phyloP scores from a whole-genome alignment of 75 land plant species.

The Isoetes taiwanensis region DNA sequence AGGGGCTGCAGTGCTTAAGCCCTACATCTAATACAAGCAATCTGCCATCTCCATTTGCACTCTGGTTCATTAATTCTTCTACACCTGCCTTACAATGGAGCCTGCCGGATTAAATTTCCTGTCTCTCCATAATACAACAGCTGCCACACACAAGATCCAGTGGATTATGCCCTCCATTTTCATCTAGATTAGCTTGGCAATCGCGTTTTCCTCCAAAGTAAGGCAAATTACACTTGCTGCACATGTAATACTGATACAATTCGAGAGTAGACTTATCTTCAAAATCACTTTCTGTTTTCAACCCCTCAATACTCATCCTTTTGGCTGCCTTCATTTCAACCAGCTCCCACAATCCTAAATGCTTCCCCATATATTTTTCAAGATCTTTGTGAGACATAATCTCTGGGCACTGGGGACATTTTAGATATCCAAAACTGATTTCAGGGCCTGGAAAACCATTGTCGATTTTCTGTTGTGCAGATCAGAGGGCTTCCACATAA shows the following conservation, averaged over 20 bases:
- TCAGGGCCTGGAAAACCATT: slow-evolving; percentile 27
- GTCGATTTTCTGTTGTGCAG: slow-evolving; percentile 21
- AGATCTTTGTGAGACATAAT: slow-evolving; percentile 16
- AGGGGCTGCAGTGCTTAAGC: slow-evolving; percentile 92
- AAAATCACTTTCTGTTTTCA: slow-evolving; percentile 10
- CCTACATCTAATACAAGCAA: slow-evolving; percentile 87
- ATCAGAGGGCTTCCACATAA: slow-evolving; percentile 22
- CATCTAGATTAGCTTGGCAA: slow-evolving; percentile 7
- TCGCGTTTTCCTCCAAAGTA: slow-evolving; percentile 30
- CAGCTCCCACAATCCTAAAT: slow-evolving; percentile 12
- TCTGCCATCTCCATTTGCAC: slow-evolving; percentile 43
- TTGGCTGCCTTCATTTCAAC: slow-evolving; percentile 12
- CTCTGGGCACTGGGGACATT: slow-evolving; percentile 22
- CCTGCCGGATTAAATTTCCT: slow-evolving; percentile 59
- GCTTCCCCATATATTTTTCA: slow-evolving; percentile 11
- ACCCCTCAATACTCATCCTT: too few relatives aligned
- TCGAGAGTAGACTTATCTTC: slow-evolving; percentile 13
- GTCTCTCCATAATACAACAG: too few relatives aligned
- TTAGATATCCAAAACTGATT: slow-evolving; percentile 24
- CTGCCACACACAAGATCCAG: slow-evolving; percentile 23
- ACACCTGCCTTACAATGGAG: slow-evolving; percentile 58
- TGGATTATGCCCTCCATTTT: slow-evolving; percentile 13
- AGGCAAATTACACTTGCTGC: slow-evolving; percentile 20
- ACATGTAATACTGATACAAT: slow-evolving; percentile 20
- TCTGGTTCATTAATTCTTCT: slow-evolving; percentile 45